Evolutionary conservation across 108 stramenopile genomes (phyloP).

Genomic region (Conticribra weissflogii): DNA sequence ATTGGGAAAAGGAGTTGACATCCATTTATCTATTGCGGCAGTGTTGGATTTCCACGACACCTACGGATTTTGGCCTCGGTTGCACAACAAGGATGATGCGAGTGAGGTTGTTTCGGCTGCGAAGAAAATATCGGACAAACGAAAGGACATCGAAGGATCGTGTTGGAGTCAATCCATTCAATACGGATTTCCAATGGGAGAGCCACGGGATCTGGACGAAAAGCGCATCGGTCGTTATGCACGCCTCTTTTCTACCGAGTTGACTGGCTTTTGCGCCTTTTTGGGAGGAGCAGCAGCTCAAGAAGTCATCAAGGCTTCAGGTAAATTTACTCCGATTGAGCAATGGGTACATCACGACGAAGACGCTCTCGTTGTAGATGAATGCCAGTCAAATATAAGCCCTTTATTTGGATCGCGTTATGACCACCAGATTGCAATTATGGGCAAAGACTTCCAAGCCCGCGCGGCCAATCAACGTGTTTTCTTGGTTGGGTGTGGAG

Average conservation of each 20-base stretch:
- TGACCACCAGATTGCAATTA: slow-evolving; percentile 75
- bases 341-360: slow-evolving; percentile 67
- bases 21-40: slow-evolving; percentile 49
- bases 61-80: slow-evolving; percentile 37
- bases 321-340: slow-evolving; percentile 85
- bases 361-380: slow-evolving; percentile 61
- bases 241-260: slow-evolving; percentile 55
- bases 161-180: slow-evolving; percentile 55
- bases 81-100: slow-evolving; percentile 51
- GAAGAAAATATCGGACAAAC: slow-evolving; percentile 34
- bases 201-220: slow-evolving; percentile 64
- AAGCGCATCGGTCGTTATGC: slow-evolving; percentile 56
- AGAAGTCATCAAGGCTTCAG: slow-evolving; percentile 87
- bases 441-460: slow-evolving; percentile 72
- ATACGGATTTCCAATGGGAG: slow-evolving; percentile 59
- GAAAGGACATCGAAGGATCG: slow-evolving; percentile 26
- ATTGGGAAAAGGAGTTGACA: slow-evolving; percentile 57
- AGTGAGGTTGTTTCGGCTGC: slow-evolving; percentile 25
- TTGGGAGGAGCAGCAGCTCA: slow-evolving; percentile 89
- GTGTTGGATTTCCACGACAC: slow-evolving; percentile 50
- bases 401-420: slow-evolving; percentile 65
- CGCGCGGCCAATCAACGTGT: slow-evolving; percentile 64
- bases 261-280: slow-evolving; percentile 80
- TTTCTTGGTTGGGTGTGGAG: slow-evolving; percentile 90
- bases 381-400: slow-evolving; percentile 43